These are phyloP conservation scores for Globisporangium alternatum DNA, from an alignment of 352 stramenopile genomes.

Conservation along the genomic window DNA sequence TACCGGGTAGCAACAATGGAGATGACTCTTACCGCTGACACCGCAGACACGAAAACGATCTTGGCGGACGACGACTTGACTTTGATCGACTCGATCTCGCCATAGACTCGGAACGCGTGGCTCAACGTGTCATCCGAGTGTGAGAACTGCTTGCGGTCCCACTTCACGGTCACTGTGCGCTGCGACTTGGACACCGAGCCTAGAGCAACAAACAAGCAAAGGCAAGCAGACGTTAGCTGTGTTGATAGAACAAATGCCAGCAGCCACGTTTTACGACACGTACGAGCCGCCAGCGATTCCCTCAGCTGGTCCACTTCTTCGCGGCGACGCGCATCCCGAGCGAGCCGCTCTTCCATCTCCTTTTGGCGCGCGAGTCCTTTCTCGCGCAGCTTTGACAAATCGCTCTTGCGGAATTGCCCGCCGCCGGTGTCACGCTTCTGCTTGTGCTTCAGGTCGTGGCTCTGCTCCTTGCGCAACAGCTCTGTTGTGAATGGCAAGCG, in stretches of 20 bases:
- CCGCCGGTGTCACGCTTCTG: conserved; percentile 14
- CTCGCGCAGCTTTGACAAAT: conserved; percentile 57
- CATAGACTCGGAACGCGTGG: conserved; percentile 49
- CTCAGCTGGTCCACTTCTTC: conserved; percentile 32
- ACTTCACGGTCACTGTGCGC: conserved; percentile 77
- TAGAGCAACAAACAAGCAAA: conserved; percentile 6
- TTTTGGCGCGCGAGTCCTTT: conserved; percentile 46
- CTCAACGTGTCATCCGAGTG: conserved; percentile 79
- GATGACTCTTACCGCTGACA: conserved; percentile 31
- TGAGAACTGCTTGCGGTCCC: conserved; percentile 60
- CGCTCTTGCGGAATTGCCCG: conserved; percentile 30
- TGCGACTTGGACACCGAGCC: conserved; percentile 44
- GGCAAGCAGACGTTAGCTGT: not conserved
- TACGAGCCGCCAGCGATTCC: conserved; percentile 12
- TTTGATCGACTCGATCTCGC: conserved; percentile 65
- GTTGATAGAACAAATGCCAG: not conserved
- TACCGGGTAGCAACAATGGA: not conserved
- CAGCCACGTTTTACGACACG: not conserved
- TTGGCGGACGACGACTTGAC: conserved; percentile 70
- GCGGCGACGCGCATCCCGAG: conserved; percentile 38
- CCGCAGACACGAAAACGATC: conserved; percentile 48
- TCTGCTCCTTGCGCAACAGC: conserved; percentile 57
- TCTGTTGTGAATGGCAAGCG: conserved; percentile 28
- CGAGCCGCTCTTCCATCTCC: conserved; percentile 49
- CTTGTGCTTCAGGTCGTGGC: conserved; percentile 38